Percentiles rank a stretch among this genome's conserved stretches.
Conservation (phyloP, 2,329 filamentous ascomycete species). For the Sphaerostilbella broomeana region DNA sequence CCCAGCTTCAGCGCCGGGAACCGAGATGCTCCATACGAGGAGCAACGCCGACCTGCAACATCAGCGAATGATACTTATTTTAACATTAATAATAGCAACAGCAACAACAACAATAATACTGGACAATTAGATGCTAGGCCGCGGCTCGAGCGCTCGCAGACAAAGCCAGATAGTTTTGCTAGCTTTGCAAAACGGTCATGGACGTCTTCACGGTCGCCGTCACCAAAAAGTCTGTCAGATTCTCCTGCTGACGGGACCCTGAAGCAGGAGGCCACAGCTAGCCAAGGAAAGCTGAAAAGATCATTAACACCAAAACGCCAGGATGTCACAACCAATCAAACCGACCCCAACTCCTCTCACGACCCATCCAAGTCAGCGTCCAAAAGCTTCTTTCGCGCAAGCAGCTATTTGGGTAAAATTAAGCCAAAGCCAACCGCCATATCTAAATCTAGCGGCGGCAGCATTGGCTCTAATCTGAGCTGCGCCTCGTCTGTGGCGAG, state of each 20-base stretch:
- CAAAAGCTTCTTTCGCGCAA: slow-evolving; percentile 37
- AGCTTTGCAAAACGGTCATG: slow-evolving; percentile 47
- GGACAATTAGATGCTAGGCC: slow-evolving; percentile 21
- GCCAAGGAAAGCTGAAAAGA: slow-evolving; percentile 19
- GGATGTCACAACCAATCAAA: slow-evolving; percentile 23
- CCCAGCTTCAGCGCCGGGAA: slow-evolving; percentile 38
- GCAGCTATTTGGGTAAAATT: slow-evolving; percentile 45
- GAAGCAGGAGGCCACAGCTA: slow-evolving; percentile 21
- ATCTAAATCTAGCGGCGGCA: slow-evolving; percentile 32
- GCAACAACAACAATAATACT: too few relatives aligned
- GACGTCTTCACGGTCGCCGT: slow-evolving; percentile 44
- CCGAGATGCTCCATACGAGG: slow-evolving; percentile 20
- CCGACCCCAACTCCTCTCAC: slow-evolving; percentile 17
- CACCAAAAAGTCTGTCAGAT: slow-evolving; percentile 32
- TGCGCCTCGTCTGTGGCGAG: slow-evolving; percentile 42
- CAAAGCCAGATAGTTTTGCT: slow-evolving; percentile 41
- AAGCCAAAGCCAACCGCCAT: slow-evolving; percentile 38
- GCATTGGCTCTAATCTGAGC: slow-evolving; percentile 36
- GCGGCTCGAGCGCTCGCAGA: slow-evolving; percentile 30
- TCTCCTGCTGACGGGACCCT: slow-evolving; percentile 18
- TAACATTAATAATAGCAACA: too few relatives aligned
- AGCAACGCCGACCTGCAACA: slow-evolving; percentile 21
- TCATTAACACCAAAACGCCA: slow-evolving; percentile 23
- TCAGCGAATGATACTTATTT: slow-evolving; percentile 20
- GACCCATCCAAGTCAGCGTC: slow-evolving; percentile 33